Evolutionary conservation across 768 basidiomycete genomes (phyloP).

Genomic region (Cyclocybe aegerita): DNA sequence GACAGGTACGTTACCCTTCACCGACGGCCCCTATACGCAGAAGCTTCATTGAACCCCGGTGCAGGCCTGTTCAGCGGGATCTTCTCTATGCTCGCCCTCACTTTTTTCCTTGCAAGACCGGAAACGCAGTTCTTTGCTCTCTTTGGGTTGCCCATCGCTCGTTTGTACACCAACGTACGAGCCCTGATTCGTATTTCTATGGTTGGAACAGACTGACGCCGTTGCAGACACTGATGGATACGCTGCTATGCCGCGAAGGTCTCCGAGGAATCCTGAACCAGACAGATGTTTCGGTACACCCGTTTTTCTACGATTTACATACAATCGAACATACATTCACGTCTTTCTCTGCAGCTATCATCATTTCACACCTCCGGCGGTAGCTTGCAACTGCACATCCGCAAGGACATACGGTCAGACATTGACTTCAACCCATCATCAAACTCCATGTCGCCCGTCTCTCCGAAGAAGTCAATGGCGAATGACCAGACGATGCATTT

Average conservation of each 20-base stretch:
- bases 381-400: background rate
- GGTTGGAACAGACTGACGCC: background rate
- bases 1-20: slow-evolving; percentile 31
- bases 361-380: background rate
- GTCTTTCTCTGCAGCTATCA: too few species aligned
- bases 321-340: too few species aligned
- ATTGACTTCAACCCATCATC: background rate
- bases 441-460: background rate
- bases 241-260: slow-evolving; percentile 21
- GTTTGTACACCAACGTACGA: slow-evolving; percentile 45
- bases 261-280: slow-evolving; percentile 6
- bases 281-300: background rate
- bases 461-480: background rate
- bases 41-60: background rate
- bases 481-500: background rate
- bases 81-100: slow-evolving; percentile 44
- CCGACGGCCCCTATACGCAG: slow-evolving; percentile 9
- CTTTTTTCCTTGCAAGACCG: slow-evolving; percentile 29
- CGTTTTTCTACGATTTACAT: too few species aligned
- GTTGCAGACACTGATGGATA: slow-evolving; percentile 40
- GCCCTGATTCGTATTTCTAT: background rate
- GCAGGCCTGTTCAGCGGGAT: slow-evolving; percentile 35
- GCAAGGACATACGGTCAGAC: background rate
- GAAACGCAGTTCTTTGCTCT: slow-evolving; percentile 25
- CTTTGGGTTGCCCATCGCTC: slow-evolving; percentile 24